Percentiles rank a stretch among this genome's conserved stretches.
phyloP scores from a whole-genome alignment of 768 basidiomycete species.

The Coprinopsis strossmayeri region DNA sequence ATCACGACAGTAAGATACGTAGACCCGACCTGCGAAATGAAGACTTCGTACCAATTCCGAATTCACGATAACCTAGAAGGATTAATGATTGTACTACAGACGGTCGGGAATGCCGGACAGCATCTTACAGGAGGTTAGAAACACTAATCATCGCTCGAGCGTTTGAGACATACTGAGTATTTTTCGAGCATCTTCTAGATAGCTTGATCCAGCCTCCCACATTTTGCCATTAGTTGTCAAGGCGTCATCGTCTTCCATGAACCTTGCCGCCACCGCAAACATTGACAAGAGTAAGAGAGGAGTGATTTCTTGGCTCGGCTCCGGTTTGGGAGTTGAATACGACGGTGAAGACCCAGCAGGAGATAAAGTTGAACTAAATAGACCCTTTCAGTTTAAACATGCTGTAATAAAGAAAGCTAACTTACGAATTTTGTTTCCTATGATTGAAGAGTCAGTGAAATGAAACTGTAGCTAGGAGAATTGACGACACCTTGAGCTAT shows the following conservation, averaged over 20 bases:
- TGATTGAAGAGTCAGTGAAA: background rate
- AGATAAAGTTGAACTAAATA: constrained; percentile 13
- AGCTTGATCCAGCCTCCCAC: constrained; percentile 66
- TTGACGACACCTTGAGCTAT: constrained; percentile 37
- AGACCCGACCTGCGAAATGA: background rate
- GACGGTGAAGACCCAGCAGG: constrained; percentile 12
- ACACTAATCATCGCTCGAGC: too few relatives aligned
- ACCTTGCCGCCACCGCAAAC: constrained; percentile 77
- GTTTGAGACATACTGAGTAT: constrained; percentile 53
- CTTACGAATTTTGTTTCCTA: background rate
- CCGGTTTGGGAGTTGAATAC: constrained; percentile 35
- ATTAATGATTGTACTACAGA: constrained; percentile 79
- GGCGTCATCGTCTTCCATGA: constrained; percentile 45
- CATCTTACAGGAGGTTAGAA: constrained; percentile 20
- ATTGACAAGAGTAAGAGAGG: constrained; percentile 72
- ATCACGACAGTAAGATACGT: background rate
- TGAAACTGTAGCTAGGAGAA: background rate
- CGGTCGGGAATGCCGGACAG: constrained; percentile 60
- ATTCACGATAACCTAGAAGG: constrained; percentile 76
- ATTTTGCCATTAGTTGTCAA: constrained; percentile 45
- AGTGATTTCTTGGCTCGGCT: constrained; percentile 57
- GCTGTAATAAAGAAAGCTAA: background rate
- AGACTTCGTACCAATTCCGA: constrained; percentile 54
- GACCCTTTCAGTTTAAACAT: constrained; percentile 20
- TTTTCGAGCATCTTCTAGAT: constrained; percentile 52